Evolutionary conservation across 108 stramenopile genomes (phyloP), one percentile per base, ranked within the genome.

Genomic region (Nitzschia sp.): DNA sequence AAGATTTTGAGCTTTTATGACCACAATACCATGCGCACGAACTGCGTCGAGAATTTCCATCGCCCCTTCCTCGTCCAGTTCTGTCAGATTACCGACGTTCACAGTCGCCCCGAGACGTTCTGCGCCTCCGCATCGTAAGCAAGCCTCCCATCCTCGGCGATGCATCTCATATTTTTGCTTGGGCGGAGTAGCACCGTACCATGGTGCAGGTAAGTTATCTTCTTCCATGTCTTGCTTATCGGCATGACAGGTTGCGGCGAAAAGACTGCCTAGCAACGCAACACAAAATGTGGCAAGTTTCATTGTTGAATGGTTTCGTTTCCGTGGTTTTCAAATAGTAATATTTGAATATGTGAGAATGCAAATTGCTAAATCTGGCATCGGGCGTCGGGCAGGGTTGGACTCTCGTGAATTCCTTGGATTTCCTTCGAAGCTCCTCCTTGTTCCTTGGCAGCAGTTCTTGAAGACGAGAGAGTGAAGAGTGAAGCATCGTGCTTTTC

Each of bases 121-220:
- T 4, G 48, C 48, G 4, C 48, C 48, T 22, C 48, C 48, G 21
- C 48, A 50, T 19, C 48, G 13, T 19, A 50, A 21, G 21, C 48
- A 50, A 4, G 48, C 21, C 21, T 50, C 48, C 48, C 48, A 50
- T 19, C 48, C 48, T 11, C 48, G 48, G 5, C 48, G 48, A n/a
- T 50, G 48, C 48, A 50, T 50, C 19, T 50, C 48, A n/a, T 50
- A 50, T 50, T 50, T 11, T 22, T 50, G 9, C 13, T 21, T 50
- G 17, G 48, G 21, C 19, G 48, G 48, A 4, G 9, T 22, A 21
- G 48, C 48, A 5, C 48, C 48, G 21, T 19, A 50, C 48, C 48
- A 50, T 5, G 48, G 48, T 4, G 48, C 48, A 4, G 48, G 19
- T n/a, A 50, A 50, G 19, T 50, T 50, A n/a, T 50, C 48, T 50